Conservation (phyloP, 441 rosid species). For the Adansonia madagascariensis region DNA sequence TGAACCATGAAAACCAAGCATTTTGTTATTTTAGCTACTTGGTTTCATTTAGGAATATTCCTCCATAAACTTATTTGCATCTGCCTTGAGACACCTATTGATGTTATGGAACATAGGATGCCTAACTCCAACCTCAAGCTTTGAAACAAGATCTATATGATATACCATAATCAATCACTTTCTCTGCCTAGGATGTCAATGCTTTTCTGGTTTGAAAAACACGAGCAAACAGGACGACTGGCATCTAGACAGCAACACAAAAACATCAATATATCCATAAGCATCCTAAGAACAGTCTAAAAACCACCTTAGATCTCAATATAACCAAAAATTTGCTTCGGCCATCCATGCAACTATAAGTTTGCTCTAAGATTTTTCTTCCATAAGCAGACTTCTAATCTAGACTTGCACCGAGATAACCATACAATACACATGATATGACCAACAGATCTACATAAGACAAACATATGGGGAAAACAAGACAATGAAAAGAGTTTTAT, state of each 20-base stretch:
- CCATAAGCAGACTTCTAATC: neutral
- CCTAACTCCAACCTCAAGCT: neutral
- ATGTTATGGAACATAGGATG: neutral
- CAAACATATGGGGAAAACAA: neutral
- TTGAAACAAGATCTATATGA: neutral
- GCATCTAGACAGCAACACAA: neutral
- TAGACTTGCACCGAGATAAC: neutral
- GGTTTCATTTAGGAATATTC: neutral
- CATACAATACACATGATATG: neutral
- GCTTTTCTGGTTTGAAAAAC: neutral
- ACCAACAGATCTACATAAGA: neutral
- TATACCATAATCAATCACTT: neutral
- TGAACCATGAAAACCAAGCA: neutral
- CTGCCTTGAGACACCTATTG: neutral
- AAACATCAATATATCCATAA: neutral
- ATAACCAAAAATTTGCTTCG: neutral
- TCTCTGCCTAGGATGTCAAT: neutral
- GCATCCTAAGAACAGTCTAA: neutral
- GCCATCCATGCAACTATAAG: conserved; percentile 1
- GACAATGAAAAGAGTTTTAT: neutral
- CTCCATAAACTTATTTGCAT: neutral
- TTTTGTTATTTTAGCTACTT: neutral
- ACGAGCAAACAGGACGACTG: neutral
- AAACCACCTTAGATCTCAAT: neutral
- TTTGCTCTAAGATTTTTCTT: neutral